Base-by-base conservation (phyloP, 371 early-diverging fungal species). In the Entomophthora muscae region DNA sequence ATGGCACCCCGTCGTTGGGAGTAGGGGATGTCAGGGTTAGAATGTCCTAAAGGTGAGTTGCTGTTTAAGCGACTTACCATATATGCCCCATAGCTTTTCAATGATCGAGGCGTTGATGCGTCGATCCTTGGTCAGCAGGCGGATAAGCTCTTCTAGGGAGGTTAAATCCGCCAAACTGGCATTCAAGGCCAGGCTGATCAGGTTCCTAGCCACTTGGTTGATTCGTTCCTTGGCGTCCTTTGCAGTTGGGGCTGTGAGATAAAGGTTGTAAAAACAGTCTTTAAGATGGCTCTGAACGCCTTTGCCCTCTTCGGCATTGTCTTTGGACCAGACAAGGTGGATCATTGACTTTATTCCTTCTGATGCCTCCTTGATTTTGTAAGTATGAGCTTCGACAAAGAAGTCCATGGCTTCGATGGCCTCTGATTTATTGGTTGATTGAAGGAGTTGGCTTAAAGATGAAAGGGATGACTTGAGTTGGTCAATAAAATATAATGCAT, bases 341-440 rank as follows among this genome's bases (percentile, higher is more conserved):
- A 93, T 80, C 96, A 98, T 98, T 63, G 82, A 83, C 57, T 82
- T 78, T 61, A 96, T 83, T 17, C 95, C 98, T 10, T 81, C 86
- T 78, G 85, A 71, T 7, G 94, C 90, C 1, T 75, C 75, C 28
- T 87, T 88, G 67, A 98, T 77, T 64, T 89, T 85, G 69, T 85
- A 93, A 24, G 82, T 77, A 69, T 88, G 79, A 0, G 91, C 85
- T 1, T 77, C 76, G 0, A 91, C 93, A 63, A 96, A 85, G 64
- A 95, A 95, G 56, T 89, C 86, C 88, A 98, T 98, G 0, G 88
- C 83, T 64, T 94, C 95, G 62, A 94, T 72, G 0, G 95, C 94
- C 67, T 98, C 98, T 10, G 85, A 73, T 67, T 95, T 95, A 53
- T 77, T 81, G 53, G 86, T 93, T 0, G 93, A 93, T 1, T 85